Base-by-base conservation (phyloP, 208 protist genomes). In the Tritrichomonas musculus region DNA sequence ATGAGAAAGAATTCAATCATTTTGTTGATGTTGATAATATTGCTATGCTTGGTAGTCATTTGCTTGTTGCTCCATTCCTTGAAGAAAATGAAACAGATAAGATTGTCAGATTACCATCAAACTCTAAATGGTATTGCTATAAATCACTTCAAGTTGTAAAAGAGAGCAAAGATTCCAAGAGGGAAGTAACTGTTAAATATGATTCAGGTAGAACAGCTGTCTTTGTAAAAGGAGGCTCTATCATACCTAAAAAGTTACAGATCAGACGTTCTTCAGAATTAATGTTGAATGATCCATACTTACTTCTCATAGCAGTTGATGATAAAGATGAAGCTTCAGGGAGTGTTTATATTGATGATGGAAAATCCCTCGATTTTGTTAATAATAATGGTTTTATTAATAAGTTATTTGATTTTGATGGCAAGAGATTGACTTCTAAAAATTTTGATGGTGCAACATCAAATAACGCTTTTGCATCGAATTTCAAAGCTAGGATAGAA, bases 181-280 rank as follows among this genome's bases (percentile, higher is more conserved):
- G 25, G 44, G 17, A 50, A 36, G 66, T 60, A 60, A 4, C 4
- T 39, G 39, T 41, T 36, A n/a, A n/a, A 50, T 30, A 36, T 36
- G 49, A 73, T n/a, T n/a, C 49, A 22, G 47, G 9, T 93, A 14
- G 5, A 9, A 13, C 27, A 13, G 97, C 98, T 41, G 95, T 98
- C 49, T 98, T 97, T 93, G 93, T 98, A 65, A 95, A 97, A 36
- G 97, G 97, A 47, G 98, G 98, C 44, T 95, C 96, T 93, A 96
- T 99, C 55, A 93, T 99, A 55, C 96, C 97, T 9, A 96, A 96
- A 53, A 97, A 98, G 94, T 94, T 98, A 80, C 96, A 98, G 49
- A 93, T 98, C 11, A 96, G 98, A 65, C 96, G 98, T 92, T 97
- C 94, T 66, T 96, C 97, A 2, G 92, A 93, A 72, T 96, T 96